Conservation (phyloP, 345 rosid species). For the Brassica cretica region DNA sequence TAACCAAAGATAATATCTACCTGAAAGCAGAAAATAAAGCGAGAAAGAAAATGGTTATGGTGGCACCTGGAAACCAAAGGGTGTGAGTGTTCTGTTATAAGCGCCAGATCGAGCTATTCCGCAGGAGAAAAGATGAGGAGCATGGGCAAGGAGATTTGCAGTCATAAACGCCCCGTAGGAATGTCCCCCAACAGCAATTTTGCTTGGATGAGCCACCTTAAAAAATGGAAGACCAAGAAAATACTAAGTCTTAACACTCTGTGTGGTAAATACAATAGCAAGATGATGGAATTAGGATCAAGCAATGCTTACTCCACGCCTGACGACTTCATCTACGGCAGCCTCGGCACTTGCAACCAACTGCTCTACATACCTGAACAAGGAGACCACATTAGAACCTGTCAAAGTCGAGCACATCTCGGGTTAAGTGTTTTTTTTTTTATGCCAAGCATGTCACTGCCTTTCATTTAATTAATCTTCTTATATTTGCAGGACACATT, state of each 20-base stretch:
- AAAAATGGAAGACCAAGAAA: background rate
- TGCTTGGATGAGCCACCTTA: slow-evolving; percentile 88
- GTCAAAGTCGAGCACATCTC: slow-evolving; percentile 18
- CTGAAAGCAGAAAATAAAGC: slow-evolving; percentile 10
- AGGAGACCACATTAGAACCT: slow-evolving; percentile 15
- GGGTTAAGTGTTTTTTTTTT: background rate
- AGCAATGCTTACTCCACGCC: slow-evolving; percentile 71
- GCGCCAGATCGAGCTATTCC: slow-evolving; percentile 99
- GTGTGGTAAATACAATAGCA: background rate
- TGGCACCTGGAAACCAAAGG: slow-evolving; percentile 94
- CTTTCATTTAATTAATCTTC: slow-evolving; percentile 5
- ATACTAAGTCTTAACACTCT: background rate
- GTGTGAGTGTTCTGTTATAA: slow-evolving; percentile 96
- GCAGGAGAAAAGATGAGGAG: slow-evolving; percentile 94
- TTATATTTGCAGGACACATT: background rate
- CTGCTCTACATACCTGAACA: slow-evolving; percentile 84
- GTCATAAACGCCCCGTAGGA: slow-evolving; percentile 99
- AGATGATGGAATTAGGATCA: background rate
- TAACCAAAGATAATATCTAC: slow-evolving; percentile 20
- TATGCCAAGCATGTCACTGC: background rate
- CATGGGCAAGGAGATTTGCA: slow-evolving; percentile 94
- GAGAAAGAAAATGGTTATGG: background rate
- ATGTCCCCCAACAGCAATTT: slow-evolving; percentile 96
- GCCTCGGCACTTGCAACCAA: slow-evolving; percentile 96
- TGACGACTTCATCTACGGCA: slow-evolving; percentile 94